phyloP scores from a whole-genome alignment of 139 green algal species.

The Protoeuglena noctilucae region DNA sequence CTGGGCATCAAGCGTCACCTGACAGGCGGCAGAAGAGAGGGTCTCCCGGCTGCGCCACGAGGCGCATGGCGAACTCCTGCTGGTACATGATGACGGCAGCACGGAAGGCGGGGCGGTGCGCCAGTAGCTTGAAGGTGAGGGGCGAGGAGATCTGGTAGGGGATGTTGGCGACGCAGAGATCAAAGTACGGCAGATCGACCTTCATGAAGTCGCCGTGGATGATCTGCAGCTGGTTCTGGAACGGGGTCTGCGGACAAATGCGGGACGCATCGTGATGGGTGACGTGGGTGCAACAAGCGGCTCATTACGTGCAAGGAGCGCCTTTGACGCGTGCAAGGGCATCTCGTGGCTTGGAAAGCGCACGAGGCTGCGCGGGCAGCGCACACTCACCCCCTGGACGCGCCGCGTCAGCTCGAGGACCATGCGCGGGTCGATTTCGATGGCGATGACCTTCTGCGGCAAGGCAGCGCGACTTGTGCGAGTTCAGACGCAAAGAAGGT shows the following conservation, averaged over 20 bases:
- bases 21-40: slow-evolving; percentile 71
- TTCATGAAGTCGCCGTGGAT: slow-evolving; percentile 90
- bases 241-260: no score
- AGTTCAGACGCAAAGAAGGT: no score
- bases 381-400: no score
- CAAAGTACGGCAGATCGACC: slow-evolving; percentile 93
- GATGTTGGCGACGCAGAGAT: slow-evolving; percentile 98
- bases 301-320: no score
- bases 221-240: slow-evolving; percentile 35
- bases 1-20: no score
- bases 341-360: no score
- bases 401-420: slow-evolving; percentile 86
- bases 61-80: slow-evolving; percentile 96
- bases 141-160: slow-evolving; percentile 99
- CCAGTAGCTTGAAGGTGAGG: slow-evolving; percentile 95
- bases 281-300: no score
- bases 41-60: slow-evolving; percentile 80
- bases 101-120: slow-evolving; percentile 62
- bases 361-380: no score
- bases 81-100: slow-evolving; percentile 98
- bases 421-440: slow-evolving; percentile 94
- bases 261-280: no score
- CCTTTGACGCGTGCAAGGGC: no score
- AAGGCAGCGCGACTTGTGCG: no score
- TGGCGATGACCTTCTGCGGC: slow-evolving; percentile 83